Conservation (phyloP, 140 eudicot genomes). For the Oenanthe javanica region DNA sequence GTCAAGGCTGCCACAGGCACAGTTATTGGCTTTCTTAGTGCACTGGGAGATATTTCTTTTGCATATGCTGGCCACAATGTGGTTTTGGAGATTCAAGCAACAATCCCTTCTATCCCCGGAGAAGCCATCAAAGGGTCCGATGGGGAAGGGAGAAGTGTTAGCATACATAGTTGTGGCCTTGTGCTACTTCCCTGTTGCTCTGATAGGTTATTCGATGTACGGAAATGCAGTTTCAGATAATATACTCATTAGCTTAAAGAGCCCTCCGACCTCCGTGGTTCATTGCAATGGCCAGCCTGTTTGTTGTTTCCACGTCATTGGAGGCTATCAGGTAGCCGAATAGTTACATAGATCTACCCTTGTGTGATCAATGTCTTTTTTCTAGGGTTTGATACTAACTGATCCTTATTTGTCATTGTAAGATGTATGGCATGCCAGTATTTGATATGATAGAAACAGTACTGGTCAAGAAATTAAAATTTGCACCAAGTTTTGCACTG, state of each 20-base stretch:
- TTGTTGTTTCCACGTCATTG: constrained; percentile 51
- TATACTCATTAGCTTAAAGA: constrained; percentile 27
- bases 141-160: constrained; percentile 50
- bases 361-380: neutral
- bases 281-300: constrained; percentile 43
- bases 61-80: constrained; percentile 12
- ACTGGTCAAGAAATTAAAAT: constrained; percentile 13
- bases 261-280: constrained; percentile 29
- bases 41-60: constrained; percentile 18
- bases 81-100: constrained; percentile 29
- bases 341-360: neutral
- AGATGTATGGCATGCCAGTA: constrained; percentile 20
- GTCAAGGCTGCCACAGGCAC: constrained; percentile 8
- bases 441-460: constrained; percentile 19
- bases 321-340: constrained; percentile 45
- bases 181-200: constrained; percentile 57
- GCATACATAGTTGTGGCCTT: constrained; percentile 49
- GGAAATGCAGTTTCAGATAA: constrained; percentile 37
- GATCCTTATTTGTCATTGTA: neutral
- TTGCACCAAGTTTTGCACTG: constrained; percentile 4
- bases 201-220: constrained; percentile 33
- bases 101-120: constrained; percentile 49
- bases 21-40: constrained; percentile 16
- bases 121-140: constrained; percentile 55
- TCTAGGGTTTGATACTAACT: neutral